These are phyloP conservation scores for Mollisia scopiformis DNA, from an alignment of 2,329 filamentous ascomycete species.

Conservation along the genomic window DNA sequence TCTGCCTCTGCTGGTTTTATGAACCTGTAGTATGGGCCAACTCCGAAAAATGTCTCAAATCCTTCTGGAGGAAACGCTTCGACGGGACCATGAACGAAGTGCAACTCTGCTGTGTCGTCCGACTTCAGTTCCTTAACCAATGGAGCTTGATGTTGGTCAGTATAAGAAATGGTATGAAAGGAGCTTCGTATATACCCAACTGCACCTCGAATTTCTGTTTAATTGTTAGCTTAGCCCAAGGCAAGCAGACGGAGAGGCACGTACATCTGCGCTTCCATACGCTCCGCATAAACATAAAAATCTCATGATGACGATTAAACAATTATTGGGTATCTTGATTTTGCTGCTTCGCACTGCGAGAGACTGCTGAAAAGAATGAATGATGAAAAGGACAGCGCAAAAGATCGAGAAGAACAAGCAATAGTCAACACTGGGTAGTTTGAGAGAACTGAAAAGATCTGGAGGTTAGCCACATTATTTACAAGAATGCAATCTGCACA, in stretches of 20 bases:
- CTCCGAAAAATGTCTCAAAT: constrained; percentile 60
- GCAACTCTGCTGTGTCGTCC: constrained; percentile 50
- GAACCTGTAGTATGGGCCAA: constrained; percentile 57
- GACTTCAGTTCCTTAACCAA: constrained; percentile 51
- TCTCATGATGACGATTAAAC: constrained; percentile 49
- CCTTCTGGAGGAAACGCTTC: constrained; percentile 53
- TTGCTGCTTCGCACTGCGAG: too few species aligned
- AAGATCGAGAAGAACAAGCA: too few species aligned
- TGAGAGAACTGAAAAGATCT: too few species aligned
- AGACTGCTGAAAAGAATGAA: too few species aligned
- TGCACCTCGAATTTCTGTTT: constrained; percentile 60
- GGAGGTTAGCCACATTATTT: too few species aligned
- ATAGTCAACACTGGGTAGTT: too few species aligned
- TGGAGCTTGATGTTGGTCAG: constrained; percentile 42
- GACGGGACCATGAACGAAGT: constrained; percentile 55
- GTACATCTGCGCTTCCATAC: constrained; percentile 58
- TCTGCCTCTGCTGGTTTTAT: constrained; percentile 49
- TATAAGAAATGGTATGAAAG: background rate
- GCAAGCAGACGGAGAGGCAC: constrained; percentile 24
- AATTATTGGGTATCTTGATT: background rate
- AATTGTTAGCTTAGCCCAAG: constrained; percentile 11
- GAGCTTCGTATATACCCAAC: constrained; percentile 41
- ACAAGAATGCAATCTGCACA: too few species aligned
- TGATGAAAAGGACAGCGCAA: too few species aligned
- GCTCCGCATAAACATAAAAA: constrained; percentile 61